Percentiles rank a stretch among this genome's conserved stretches.
These are phyloP conservation scores for Corymbia maculata DNA, from an alignment of 345 rosid species.

Conservation along the genomic window DNA sequence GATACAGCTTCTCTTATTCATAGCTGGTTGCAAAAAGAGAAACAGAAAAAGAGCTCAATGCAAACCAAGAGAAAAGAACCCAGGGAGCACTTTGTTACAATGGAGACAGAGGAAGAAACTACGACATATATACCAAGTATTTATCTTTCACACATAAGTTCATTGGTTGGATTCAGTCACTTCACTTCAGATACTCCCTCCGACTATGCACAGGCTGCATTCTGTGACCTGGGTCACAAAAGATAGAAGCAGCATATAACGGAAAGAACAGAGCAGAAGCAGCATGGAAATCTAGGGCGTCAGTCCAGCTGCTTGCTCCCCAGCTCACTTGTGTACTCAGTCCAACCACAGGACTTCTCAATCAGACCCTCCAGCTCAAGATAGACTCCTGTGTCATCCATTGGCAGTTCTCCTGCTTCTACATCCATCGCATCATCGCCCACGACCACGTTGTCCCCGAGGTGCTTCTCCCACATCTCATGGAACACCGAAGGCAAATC, in stretches of 20 bases:
- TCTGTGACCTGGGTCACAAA: not conserved
- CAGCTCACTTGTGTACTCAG: slow-evolving; percentile 10
- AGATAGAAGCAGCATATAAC: not conserved
- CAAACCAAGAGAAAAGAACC: not conserved
- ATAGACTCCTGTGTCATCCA: slow-evolving; percentile 12
- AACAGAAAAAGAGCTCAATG: not conserved
- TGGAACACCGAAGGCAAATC: not conserved
- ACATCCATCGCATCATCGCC: not conserved
- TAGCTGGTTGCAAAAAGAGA: not conserved
- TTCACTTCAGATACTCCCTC: not conserved
- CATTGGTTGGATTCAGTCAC: not conserved
- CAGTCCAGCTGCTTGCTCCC: slow-evolving; percentile 9
- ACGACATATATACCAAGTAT: not conserved
- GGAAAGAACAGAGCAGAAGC: not conserved
- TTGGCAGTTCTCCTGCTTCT: not conserved
- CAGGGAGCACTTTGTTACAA: not conserved
- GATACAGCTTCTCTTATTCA: not conserved
- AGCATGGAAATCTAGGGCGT: not conserved
- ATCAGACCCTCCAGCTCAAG: slow-evolving; percentile 24
- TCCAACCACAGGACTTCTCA: slow-evolving; percentile 19
- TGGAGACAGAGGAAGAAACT: not conserved
- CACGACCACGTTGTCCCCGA: not conserved
- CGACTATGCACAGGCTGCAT: not conserved
- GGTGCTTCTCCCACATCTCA: slow-evolving; percentile 5
- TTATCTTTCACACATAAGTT: not conserved